Evolutionary conservation across 768 basidiomycete genomes (phyloP).

Genomic region (Tylopilus subfusipes): DNA sequence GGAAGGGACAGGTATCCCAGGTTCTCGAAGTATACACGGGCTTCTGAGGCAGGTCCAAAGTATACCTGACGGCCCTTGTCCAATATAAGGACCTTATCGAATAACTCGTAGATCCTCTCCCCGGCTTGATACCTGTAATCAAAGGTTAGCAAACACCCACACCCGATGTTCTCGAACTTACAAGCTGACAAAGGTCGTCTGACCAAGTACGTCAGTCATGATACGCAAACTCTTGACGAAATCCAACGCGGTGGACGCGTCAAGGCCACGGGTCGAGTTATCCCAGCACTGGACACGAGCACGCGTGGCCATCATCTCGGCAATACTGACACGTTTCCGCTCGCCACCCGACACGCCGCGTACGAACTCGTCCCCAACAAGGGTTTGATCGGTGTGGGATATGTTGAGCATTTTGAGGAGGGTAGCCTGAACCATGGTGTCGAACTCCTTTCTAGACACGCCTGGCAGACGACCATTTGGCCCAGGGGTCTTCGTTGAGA

Average conservation of each 20-base stretch:
- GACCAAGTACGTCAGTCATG: slow-evolving; percentile 79
- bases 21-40: slow-evolving; percentile 73
- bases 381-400: slow-evolving; percentile 69
- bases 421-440: slow-evolving; percentile 53
- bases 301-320: slow-evolving; percentile 82
- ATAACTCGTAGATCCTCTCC: slow-evolving; percentile 70
- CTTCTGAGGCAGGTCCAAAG: slow-evolving; percentile 70
- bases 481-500: slow-evolving; percentile 74
- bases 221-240: slow-evolving; percentile 75
- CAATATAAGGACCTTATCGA: slow-evolving; percentile 87
- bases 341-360: slow-evolving; percentile 80
- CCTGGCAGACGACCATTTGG: slow-evolving; percentile 70
- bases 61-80: slow-evolving; percentile 79
- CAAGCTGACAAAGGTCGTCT: slow-evolving; percentile 78
- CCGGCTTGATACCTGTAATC: slow-evolving; percentile 67
- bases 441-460: slow-evolving; percentile 56
- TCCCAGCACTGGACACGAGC: slow-evolving; percentile 83
- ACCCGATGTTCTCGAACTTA: slow-evolving; percentile 30
- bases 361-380: slow-evolving; percentile 85
- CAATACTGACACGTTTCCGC: slow-evolving; percentile 77
- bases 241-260: slow-evolving; percentile 86
- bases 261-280: slow-evolving; percentile 76
- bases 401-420: slow-evolving; percentile 81
- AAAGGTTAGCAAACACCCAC: not conserved
- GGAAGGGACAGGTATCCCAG: slow-evolving; percentile 73